phyloP scores from a whole-genome alignment of 352 stramenopile genomes.

The Globisporangium paddicum region DNA sequence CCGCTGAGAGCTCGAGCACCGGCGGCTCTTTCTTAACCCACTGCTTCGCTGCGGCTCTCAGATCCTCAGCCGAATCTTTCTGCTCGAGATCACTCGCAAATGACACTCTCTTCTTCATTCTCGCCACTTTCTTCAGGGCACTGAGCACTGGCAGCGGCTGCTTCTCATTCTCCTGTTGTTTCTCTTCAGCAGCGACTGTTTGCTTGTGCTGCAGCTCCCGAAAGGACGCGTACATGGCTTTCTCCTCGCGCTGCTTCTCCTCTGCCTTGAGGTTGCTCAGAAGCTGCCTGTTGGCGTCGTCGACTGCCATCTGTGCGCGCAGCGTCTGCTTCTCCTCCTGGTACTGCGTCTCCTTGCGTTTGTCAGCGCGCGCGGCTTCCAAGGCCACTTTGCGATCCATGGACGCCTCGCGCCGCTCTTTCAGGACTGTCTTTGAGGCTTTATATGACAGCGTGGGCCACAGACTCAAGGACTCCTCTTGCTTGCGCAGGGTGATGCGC shows the following conservation, averaged over 20 bases:
- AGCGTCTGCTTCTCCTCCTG: conserved; percentile 71
- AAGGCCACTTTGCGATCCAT: conserved; percentile 53
- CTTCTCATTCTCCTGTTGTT: neutral
- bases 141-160: neutral
- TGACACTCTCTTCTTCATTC: conserved; percentile 28
- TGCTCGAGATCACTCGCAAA: conserved; percentile 25
- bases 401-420: conserved; percentile 42
- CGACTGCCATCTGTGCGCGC: conserved; percentile 76
- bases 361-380: conserved; percentile 35
- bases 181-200: neutral
- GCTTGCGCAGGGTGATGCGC: conserved; percentile 47
- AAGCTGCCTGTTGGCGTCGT: conserved; percentile 70
- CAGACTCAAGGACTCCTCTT: conserved; percentile 8
- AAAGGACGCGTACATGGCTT: conserved; percentile 76
- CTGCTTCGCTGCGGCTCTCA: neutral
- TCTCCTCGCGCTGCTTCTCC: conserved; percentile 75
- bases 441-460: conserved; percentile 44
- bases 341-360: conserved; percentile 50
- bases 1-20: conserved; percentile 46
- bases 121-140: neutral
- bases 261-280: conserved; percentile 67
- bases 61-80: neutral
- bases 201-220: conserved; percentile 31
- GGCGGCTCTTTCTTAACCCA: neutral
- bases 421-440: conserved; percentile 29